phyloP scores from a whole-genome alignment of 768 basidiomycete species.

The Clavulina sp. region DNA sequence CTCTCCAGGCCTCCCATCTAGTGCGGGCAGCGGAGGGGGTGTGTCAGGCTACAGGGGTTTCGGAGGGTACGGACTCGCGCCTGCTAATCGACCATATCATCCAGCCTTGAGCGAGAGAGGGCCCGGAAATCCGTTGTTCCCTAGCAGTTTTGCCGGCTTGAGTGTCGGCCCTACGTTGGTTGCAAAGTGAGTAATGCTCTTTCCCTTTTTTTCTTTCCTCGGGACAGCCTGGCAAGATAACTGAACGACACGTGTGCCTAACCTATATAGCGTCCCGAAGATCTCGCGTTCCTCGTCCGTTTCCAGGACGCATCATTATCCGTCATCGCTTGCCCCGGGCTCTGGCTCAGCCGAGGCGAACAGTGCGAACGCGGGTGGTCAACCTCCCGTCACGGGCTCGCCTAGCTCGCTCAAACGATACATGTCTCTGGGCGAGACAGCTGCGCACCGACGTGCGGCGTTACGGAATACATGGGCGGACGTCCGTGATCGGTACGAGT shows the following conservation, averaged over 20 bases:
- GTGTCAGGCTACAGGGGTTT: neutral
- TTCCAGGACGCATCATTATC: neutral
- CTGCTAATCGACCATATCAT: neutral
- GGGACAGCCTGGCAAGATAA: no score
- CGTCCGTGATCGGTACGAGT: neutral
- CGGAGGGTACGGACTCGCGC: neutral
- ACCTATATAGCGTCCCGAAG: neutral
- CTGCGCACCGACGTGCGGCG: no score
- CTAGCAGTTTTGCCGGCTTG: conserved; percentile 58
- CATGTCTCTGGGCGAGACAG: conserved; percentile 6
- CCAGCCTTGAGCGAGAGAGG: conserved; percentile 28
- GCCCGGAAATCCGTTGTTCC: conserved; percentile 66
- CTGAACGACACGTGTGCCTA: no score
- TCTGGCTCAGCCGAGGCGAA: neutral
- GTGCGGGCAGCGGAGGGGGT: no score
- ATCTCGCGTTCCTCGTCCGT: neutral
- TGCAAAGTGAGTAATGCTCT: conserved; percentile 27
- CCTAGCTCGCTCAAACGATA: no score
- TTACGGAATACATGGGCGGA: neutral
- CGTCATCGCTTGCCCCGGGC: neutral
- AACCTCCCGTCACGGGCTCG: no score
- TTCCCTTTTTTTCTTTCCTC: neutral
- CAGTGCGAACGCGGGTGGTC: conserved; percentile 1
- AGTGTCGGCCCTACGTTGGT: conserved; percentile 46
- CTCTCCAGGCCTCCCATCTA: neutral